phyloP scores from a whole-genome alignment of 495 filamentous ascomycete genomes.

The Sphaerosporella brunnea region DNA sequence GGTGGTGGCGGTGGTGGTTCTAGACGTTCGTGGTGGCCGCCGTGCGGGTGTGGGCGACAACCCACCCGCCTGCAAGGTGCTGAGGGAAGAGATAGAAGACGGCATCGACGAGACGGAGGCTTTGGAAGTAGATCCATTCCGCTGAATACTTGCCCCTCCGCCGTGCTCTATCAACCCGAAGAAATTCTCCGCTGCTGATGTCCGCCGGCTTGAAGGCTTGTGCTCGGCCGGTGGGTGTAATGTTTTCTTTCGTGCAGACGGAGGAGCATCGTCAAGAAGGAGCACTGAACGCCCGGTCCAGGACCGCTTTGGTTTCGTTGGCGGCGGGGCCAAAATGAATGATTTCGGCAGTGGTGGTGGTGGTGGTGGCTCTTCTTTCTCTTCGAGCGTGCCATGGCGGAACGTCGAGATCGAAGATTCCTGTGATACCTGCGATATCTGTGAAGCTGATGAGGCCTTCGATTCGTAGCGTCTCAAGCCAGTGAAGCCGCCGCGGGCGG shows the following conservation, averaged over 20 bases:
- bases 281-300: conserved; percentile 23
- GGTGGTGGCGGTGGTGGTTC: neutral
- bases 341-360: neutral
- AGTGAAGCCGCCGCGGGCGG: conserved; percentile 9
- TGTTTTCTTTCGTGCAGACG: neutral
- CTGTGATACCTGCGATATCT: too few relatives aligned
- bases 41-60: conserved; percentile 19
- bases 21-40: neutral
- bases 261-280: conserved; percentile 11
- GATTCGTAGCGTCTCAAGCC: neutral
- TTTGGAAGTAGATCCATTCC: conserved; percentile 14
- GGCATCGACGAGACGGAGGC: conserved; percentile 17
- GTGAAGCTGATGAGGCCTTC: conserved; percentile 1
- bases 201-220: neutral
- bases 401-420: neutral
- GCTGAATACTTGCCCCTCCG: neutral
- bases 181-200: neutral
- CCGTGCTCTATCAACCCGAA: neutral
- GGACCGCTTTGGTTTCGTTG: conserved; percentile 2
- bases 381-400: neutral
- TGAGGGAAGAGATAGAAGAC: conserved; percentile 19
- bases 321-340: too few relatives aligned
- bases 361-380: neutral
- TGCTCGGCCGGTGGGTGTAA: neutral
- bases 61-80: conserved; percentile 8